phyloP scores from a whole-genome alignment of 2,329 filamentous ascomycete species.

The Cryphonectria radicalis region DNA sequence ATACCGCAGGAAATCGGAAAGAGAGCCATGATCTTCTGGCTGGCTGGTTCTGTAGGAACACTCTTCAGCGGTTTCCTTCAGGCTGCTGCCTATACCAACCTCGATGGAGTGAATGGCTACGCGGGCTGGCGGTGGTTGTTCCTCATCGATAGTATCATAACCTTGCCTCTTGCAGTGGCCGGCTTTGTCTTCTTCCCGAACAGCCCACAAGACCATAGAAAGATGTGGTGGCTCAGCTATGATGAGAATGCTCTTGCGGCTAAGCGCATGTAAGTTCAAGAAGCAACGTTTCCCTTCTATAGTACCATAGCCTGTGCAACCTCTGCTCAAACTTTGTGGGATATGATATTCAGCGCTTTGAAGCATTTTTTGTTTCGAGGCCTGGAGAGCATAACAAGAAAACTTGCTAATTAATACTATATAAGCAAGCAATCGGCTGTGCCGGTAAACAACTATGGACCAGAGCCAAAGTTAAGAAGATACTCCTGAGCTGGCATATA shows the following conservation, averaged over 20 bases:
- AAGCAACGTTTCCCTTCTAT: no score
- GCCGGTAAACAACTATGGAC: conserved; percentile 44
- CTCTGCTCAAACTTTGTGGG: no score
- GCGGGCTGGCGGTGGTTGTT: conserved; percentile 38
- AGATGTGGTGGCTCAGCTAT: no score
- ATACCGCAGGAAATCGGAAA: conserved; percentile 23
- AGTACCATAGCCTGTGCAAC: no score
- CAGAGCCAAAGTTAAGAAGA: conserved; percentile 38
- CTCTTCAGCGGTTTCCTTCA: conserved; percentile 32
- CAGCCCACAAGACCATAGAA: no score
- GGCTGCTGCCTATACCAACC: conserved; percentile 34
- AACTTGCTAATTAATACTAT: no score
- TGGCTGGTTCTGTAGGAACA: conserved; percentile 25
- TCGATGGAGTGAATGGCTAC: conserved; percentile 33
- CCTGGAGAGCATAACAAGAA: no score
- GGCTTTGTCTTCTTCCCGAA: no score
- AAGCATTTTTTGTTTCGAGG: no score
- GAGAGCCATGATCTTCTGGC: conserved; percentile 29
- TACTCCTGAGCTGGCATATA: conserved; percentile 45
- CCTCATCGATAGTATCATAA: conserved; percentile 38
- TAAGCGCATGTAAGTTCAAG: no score
- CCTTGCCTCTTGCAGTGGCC: conserved; percentile 30
- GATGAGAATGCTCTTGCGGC: no score
- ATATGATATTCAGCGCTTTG: no score
- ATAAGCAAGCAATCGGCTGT: conserved; percentile 38